Percentiles rank a stretch among this genome's conserved stretches.
phyloP scores from a whole-genome alignment of 441 rosid species.

The Manihot esculenta region DNA sequence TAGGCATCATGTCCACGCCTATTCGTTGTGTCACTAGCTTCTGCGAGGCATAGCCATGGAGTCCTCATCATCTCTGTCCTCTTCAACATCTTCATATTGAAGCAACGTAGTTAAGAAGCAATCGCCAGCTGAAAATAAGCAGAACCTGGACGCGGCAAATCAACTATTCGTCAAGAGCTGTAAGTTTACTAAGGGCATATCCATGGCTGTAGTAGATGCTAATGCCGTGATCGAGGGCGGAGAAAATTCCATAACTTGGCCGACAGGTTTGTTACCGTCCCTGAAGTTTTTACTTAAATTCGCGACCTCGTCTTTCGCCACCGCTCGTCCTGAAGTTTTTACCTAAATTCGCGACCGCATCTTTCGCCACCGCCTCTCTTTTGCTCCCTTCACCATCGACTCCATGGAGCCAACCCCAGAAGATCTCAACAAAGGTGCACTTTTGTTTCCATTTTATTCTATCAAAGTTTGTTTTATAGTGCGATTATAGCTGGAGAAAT shows the following conservation, averaged over 20 bases:
- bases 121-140: neutral
- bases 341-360: too few relatives aligned
- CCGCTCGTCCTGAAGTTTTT: too few relatives aligned
- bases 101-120: constrained; percentile 27
- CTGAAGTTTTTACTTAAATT: constrained; percentile 74
- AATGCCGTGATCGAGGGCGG: constrained; percentile 81
- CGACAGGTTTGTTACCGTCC: constrained; percentile 75
- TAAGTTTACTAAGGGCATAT: constrained; percentile 71
- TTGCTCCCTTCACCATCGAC: constrained; percentile 66
- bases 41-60: constrained; percentile 9
- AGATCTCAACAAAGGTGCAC: constrained; percentile 61
- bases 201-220: constrained; percentile 80
- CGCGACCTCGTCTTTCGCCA: constrained; percentile 86
- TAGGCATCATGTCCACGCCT: neutral
- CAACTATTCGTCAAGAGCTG: constrained; percentile 52
- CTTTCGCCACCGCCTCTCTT: constrained; percentile 61
- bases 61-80: neutral
- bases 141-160: constrained; percentile 14
- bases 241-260: constrained; percentile 56
- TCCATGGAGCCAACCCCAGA: constrained; percentile 88
- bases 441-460: neutral
- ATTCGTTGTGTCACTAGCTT: too few relatives aligned
- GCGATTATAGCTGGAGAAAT: too few relatives aligned
- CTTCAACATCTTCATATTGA: constrained; percentile 22
- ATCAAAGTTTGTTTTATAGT: too few relatives aligned